A percentile compares a stretch with the other conserved stretches of the same genome.
phyloP scores from a whole-genome alignment of 2,329 filamentous ascomycete species.

The Penicillium italicum region DNA sequence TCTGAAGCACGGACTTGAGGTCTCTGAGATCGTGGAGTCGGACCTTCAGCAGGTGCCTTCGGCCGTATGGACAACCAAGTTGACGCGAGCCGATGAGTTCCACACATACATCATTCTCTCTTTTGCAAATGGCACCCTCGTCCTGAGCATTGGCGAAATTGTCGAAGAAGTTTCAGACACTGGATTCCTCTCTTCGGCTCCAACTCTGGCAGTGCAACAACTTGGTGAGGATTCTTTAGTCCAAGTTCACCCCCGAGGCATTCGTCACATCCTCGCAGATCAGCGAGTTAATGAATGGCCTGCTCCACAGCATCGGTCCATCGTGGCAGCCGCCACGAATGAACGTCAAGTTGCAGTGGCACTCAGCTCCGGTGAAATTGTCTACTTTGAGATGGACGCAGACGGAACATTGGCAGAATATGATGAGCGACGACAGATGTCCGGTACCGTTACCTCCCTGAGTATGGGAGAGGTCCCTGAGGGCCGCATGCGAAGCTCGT shows the following conservation, averaged over 20 bases:
- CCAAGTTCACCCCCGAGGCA: conserved; percentile 94
- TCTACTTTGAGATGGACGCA: conserved; percentile 95
- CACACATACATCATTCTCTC: conserved; percentile 96
- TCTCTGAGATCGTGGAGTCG: conserved; percentile 93
- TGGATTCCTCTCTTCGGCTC: conserved; percentile 81
- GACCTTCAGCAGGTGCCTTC: conserved; percentile 84
- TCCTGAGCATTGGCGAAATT: conserved; percentile 92
- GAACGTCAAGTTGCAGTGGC: conserved; percentile 89
- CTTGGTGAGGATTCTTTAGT: conserved; percentile 89
- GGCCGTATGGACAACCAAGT: conserved; percentile 92
- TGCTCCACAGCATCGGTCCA: conserved; percentile 87
- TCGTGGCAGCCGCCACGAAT: conserved; percentile 91
- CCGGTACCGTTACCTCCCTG: conserved; percentile 89
- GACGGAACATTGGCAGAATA: conserved; percentile 91
- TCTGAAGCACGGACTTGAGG: conserved; percentile 86
- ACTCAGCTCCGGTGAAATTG: conserved; percentile 90
- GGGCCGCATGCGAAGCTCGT: conserved; percentile 82
- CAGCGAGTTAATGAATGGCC: conserved; percentile 87
- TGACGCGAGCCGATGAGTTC: conserved; percentile 74
- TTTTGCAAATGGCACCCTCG: conserved; percentile 82
- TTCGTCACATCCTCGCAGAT: conserved; percentile 77
- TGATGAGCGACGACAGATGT: conserved; percentile 92
- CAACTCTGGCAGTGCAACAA: conserved; percentile 88
- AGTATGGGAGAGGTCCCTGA: conserved; percentile 90
- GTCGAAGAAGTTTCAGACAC: conserved; percentile 95